phyloP scores from a whole-genome alignment of 2,329 filamentous ascomycete species.

The Colletotrichum incanum region DNA sequence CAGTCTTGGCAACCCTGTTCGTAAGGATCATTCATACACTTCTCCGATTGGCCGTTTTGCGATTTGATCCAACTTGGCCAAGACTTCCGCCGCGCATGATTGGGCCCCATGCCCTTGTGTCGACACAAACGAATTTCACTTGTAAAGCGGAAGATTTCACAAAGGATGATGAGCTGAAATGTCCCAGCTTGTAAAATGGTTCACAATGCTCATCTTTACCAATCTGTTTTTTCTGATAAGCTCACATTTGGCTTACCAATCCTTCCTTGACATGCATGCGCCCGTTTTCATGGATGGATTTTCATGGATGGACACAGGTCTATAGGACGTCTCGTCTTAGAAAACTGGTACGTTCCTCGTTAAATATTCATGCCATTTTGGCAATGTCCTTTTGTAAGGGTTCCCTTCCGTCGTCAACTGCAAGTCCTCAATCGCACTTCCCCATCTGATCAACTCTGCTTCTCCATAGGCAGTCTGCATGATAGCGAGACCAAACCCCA shows the following conservation, averaged over 20 bases:
- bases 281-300: not conserved
- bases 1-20: not conserved
- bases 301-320: not conserved
- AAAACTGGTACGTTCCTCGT: constrained; percentile 60
- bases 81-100: not conserved
- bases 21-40: not conserved
- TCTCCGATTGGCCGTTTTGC: not conserved
- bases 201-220: not conserved
- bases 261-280: not conserved
- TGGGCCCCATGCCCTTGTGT: not conserved
- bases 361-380: constrained; percentile 68
- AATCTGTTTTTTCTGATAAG: not conserved
- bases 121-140: not conserved
- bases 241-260: not conserved
- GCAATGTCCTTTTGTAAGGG: constrained; percentile 63
- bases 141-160: not conserved
- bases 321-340: not conserved
- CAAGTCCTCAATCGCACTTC: constrained; percentile 75
- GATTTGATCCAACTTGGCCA: not conserved
- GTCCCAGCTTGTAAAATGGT: not conserved
- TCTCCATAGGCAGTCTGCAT: constrained; percentile 75
- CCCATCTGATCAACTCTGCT: constrained; percentile 70
- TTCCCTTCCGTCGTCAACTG: constrained; percentile 59
- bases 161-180: not conserved
- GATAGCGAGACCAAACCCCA: constrained; percentile 75